Evolutionary conservation across 768 basidiomycete species (phyloP), one percentile per base, ranked within the genome.

Genomic region (Nevesoporus exiguus): DNA sequence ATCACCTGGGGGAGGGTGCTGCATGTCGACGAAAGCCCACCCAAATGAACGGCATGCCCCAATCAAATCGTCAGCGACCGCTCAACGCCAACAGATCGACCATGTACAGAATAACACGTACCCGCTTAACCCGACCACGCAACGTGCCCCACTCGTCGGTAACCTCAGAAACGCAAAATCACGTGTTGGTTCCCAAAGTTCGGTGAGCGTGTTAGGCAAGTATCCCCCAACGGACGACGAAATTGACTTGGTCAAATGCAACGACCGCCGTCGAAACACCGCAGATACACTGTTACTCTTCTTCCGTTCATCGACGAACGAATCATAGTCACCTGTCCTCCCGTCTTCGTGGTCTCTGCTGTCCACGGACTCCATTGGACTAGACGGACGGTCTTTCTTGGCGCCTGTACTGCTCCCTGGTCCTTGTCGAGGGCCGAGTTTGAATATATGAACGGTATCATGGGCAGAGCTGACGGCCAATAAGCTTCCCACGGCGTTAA

Each of bases 371-470:
- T 82, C 86, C 27, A 82, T 76, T 7, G 85, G 85, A 61, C 85
- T 90, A 37, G 75, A 71, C 14, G 79, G 73, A 53, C 71, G 64
- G 47, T 60, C 67, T 49, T 57, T 70, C 61, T 66, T 68, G 33
- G 39, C 25, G 40, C 46, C 25, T 22, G 61, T 14, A 19, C 54
- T 30, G 14, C 13, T 62, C 39, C 60, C 63, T 4, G 63, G 45
- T n/a, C 31, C 53, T 49, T 72, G 68, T 15, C 71, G 71, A n/a
- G 66, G 55, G 0, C 83, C 85, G 5, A 98, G 78, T 72, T 92
- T 93, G 76, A 96, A 99, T 34, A 99, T 87, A 70, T 99, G 97
- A 14, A 99, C 93, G 13, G 96, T 98, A 58, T 93, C 95, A 56
- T 93, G 90, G 48, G 92, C 95, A 10, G 85, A 88, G 66, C 88